Percentiles rank a stretch among this genome's conserved stretches.
Conservation (phyloP, 2,329 filamentous ascomycete species). For the Aspergillus pseudoterreus region DNA sequence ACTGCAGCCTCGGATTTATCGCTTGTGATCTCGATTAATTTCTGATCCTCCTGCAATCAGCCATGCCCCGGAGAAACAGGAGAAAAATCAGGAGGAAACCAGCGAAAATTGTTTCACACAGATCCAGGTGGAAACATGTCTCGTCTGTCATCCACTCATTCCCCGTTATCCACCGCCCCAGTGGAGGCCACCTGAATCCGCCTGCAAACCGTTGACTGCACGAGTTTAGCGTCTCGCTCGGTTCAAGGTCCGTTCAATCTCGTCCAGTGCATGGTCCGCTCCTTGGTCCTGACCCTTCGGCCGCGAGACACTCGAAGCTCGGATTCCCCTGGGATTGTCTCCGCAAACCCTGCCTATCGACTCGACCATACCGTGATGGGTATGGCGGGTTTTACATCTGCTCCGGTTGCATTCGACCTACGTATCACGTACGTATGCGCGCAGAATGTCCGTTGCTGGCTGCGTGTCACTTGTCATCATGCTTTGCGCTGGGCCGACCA, state of each 20-base stretch:
- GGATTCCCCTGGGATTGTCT: slow-evolving; percentile 10
- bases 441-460: background rate
- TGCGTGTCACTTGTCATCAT: background rate
- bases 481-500: background rate
- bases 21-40: background rate
- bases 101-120: slow-evolving; percentile 15
- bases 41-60: background rate
- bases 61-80: background rate
- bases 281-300: slow-evolving; percentile 16
- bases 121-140: background rate
- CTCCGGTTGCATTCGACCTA: slow-evolving; percentile 7
- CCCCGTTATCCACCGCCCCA: slow-evolving; percentile 7
- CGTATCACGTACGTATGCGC: slow-evolving; percentile 4
- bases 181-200: slow-evolving; percentile 9
- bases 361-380: slow-evolving; percentile 6
- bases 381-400: slow-evolving; percentile 9
- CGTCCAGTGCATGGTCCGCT: slow-evolving; percentile 18
- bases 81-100: background rate
- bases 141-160: slow-evolving; percentile 2
- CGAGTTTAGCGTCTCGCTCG: slow-evolving; percentile 17
- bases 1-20: background rate
- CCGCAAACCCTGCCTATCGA: slow-evolving; percentile 16
- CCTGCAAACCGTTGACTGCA: slow-evolving; percentile 11
- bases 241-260: slow-evolving; percentile 12
- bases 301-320: slow-evolving; percentile 16